A percentile compares a stretch with the other conserved stretches of the same genome.
Evolutionary conservation across 169 alveolate species (phyloP).

Genomic region (Eimeria praecox): DNA sequence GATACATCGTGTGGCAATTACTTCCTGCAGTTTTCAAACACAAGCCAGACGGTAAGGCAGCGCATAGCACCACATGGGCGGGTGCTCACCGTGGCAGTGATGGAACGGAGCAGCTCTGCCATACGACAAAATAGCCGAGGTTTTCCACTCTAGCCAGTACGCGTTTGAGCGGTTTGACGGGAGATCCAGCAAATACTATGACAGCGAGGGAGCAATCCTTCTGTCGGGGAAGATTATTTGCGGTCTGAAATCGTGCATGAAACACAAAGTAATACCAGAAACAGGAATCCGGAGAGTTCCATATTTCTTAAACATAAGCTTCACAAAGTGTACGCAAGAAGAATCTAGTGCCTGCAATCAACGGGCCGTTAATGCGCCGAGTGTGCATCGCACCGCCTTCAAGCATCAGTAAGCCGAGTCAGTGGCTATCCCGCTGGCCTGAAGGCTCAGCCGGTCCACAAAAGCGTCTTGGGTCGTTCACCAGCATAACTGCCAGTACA

Average conservation of each 20-base stretch:
- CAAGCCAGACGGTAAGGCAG: neutral
- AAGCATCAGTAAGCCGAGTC: neutral
- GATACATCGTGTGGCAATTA: neutral
- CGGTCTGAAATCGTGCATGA: neutral
- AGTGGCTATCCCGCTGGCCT: neutral
- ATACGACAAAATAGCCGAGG: neutral
- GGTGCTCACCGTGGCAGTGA: neutral
- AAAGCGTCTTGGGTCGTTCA: neutral
- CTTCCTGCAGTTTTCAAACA: neutral
- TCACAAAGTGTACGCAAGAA: neutral
- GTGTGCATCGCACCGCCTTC: neutral
- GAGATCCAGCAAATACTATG: neutral
- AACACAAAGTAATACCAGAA: neutral
- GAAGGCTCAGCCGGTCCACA: neutral
- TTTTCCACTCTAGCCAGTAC: neutral
- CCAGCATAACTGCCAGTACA: neutral
- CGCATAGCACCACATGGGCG: neutral
- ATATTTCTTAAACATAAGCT: neutral
- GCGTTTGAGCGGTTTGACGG: neutral
- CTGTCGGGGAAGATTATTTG: neutral
- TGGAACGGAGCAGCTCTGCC: neutral
- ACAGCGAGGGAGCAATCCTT: neutral
- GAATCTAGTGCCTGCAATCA: neutral
- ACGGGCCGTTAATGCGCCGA: neutral
- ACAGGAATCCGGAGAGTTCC: neutral